These are phyloP conservation scores for Amanita pallidorosea DNA, from an alignment of 768 basidiomycete species.

Conservation along the genomic window DNA sequence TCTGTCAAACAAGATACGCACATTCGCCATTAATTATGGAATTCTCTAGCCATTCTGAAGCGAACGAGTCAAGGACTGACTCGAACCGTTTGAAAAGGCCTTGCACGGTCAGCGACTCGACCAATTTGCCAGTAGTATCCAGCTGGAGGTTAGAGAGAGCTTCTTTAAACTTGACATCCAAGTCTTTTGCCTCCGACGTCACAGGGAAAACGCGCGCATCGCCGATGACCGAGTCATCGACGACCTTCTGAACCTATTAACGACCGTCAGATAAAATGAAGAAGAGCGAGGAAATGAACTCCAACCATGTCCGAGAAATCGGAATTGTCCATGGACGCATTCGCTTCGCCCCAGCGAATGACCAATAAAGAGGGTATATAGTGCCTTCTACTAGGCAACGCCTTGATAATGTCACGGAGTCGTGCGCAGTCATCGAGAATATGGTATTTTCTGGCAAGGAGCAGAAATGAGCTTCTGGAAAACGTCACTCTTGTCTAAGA, in stretches of 20 bases:
- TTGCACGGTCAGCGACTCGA: constrained; percentile 22
- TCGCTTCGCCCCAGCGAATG: constrained; percentile 46
- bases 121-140: constrained; percentile 4
- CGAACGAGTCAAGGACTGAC: constrained; percentile 24
- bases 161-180: constrained; percentile 5
- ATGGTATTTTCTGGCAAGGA: constrained; percentile 46
- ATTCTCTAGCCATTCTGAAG: constrained; percentile 37
- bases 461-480: constrained; percentile 2
- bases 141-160: constrained; percentile 2
- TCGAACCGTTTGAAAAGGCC: constrained; percentile 33
- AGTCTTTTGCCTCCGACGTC: constrained; percentile 20
- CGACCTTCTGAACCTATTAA: constrained; percentile 37
- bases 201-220: constrained; percentile 37
- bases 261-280: not conserved
- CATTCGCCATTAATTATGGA: constrained; percentile 31
- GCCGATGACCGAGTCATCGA: constrained; percentile 28
- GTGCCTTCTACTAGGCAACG: constrained; percentile 41
- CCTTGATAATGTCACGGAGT: constrained; percentile 50
- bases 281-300: constrained; percentile 9
- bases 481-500: not conserved
- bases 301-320: constrained; percentile 56
- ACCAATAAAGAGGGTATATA: constrained; percentile 54
- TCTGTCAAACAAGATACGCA: constrained; percentile 17
- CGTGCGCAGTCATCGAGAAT: constrained; percentile 64
- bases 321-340: constrained; percentile 21